These are phyloP conservation scores for Neofusicoccum umdonicola DNA, from an alignment of 2,329 filamentous ascomycete genomes.

Conservation along the genomic window DNA sequence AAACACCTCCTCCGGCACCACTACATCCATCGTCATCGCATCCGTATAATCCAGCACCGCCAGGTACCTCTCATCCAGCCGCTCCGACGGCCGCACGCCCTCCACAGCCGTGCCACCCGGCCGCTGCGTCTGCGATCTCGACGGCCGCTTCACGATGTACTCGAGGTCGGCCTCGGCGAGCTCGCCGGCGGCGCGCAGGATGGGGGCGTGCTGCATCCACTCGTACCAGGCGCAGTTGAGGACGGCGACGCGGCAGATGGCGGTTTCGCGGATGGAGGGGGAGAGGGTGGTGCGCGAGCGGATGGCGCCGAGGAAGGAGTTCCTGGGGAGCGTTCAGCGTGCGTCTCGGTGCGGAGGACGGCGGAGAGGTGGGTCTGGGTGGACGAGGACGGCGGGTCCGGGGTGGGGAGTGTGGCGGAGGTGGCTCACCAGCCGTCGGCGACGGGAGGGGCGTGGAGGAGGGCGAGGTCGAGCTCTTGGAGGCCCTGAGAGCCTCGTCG, in stretches of 20 bases:
- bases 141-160: slow-evolving; percentile 22
- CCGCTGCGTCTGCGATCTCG: not conserved
- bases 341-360: too few species aligned
- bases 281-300: slow-evolving; percentile 53
- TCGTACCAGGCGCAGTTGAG: slow-evolving; percentile 83
- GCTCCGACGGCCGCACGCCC: slow-evolving; percentile 14
- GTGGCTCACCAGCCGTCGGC: slow-evolving; percentile 52
- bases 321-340: slow-evolving; percentile 34
- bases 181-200: slow-evolving; percentile 57
- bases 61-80: slow-evolving; percentile 60
- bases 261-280: slow-evolving; percentile 65
- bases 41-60: slow-evolving; percentile 73
- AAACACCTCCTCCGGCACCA: slow-evolving; percentile 69
- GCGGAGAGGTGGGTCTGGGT: not conserved
- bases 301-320: slow-evolving; percentile 56
- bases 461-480: slow-evolving; percentile 53
- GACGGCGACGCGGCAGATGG: slow-evolving; percentile 77
- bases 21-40: slow-evolving; percentile 76
- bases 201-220: slow-evolving; percentile 74
- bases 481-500: slow-evolving; percentile 51
- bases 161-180: slow-evolving; percentile 53
- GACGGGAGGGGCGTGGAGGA: slow-evolving; percentile 55
- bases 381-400: not conserved
- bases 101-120: slow-evolving; percentile 13
- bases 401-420: not conserved